Conservation (phyloP, 2,329 filamentous ascomycete genomes). For the Trichoderma cornu-damae region DNA sequence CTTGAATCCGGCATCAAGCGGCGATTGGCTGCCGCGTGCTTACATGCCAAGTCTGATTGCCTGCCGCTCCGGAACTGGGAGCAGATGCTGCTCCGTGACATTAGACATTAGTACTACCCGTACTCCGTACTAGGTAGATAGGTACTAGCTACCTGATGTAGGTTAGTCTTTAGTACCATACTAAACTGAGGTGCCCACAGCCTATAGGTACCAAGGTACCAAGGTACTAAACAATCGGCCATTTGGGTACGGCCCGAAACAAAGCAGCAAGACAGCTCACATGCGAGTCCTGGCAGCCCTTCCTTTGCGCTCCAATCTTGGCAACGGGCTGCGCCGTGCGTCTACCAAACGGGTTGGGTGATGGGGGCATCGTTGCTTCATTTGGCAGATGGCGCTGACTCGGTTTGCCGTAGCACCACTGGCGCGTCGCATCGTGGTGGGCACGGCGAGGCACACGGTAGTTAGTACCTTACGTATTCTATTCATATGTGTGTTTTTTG, state of each 20-base stretch:
- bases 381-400: neutral
- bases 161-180: too few relatives aligned
- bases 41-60: neutral
- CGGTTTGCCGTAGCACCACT: neutral
- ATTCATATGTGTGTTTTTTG: neutral
- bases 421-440: neutral
- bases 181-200: neutral
- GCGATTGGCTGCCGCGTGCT: neutral
- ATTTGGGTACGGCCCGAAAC: neutral
- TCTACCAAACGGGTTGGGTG: constrained; percentile 1
- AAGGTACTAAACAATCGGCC: neutral
- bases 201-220: neutral
- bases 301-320: constrained; percentile 1
- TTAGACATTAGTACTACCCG: too few relatives aligned
- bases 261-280: constrained; percentile 4
- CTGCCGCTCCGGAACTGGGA: too few relatives aligned
- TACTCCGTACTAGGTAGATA: too few relatives aligned
- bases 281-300: neutral
- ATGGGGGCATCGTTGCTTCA: constrained; percentile 2
- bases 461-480: too few relatives aligned
- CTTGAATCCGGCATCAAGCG: neutral
- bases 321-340: neutral
- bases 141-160: too few relatives aligned
- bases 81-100: too few relatives aligned
- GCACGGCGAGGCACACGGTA: neutral